phyloP scores from a whole-genome alignment of 352 stramenopile genomes.

The Globisporangium okanoganense region DNA sequence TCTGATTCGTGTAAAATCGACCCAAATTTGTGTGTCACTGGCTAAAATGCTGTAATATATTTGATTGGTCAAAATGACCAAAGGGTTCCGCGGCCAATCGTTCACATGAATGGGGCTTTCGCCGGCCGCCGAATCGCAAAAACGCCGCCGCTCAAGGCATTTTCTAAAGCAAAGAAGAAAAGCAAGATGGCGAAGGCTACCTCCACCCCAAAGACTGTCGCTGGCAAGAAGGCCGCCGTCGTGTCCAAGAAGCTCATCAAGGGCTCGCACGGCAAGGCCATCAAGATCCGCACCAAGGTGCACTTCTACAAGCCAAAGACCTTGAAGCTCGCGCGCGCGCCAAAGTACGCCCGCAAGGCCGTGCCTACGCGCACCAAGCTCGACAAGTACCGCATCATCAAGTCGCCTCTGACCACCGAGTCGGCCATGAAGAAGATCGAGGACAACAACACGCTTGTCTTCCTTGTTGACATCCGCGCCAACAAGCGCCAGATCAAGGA shows the following conservation, averaged over 20 bases:
- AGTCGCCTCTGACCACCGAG: conserved; percentile 99
- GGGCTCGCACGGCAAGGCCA: conserved; percentile 96
- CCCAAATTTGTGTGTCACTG: too few relatives aligned
- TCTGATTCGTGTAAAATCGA: too few relatives aligned
- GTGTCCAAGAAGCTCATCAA: conserved; percentile 95
- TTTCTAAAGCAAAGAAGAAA: conserved; percentile 51
- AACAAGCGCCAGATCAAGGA: conserved; percentile 99
- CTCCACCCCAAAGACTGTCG: conserved; percentile 68
- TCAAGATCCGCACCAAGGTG: conserved; percentile 98
- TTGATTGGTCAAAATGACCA: too few relatives aligned
- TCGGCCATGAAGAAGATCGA: conserved; percentile 99
- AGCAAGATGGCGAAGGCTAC: conserved; percentile 74
- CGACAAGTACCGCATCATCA: conserved; percentile 99
- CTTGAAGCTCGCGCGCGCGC: conserved; percentile 91
- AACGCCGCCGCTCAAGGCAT: too few relatives aligned
- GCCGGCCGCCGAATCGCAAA: too few relatives aligned
- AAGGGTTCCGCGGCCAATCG: background rate
- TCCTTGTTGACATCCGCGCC: conserved; percentile 98
- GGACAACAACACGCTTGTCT: conserved; percentile 99
- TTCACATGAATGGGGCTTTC: too few relatives aligned
- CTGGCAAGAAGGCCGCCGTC: conserved; percentile 91
- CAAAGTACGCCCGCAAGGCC: conserved; percentile 95
- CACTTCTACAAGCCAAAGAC: conserved; percentile 99
- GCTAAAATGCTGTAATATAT: too few relatives aligned
- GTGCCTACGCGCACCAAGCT: conserved; percentile 94